phyloP scores from a whole-genome alignment of 805 yeast genomes.

The Kodamaea sagamina region DNA sequence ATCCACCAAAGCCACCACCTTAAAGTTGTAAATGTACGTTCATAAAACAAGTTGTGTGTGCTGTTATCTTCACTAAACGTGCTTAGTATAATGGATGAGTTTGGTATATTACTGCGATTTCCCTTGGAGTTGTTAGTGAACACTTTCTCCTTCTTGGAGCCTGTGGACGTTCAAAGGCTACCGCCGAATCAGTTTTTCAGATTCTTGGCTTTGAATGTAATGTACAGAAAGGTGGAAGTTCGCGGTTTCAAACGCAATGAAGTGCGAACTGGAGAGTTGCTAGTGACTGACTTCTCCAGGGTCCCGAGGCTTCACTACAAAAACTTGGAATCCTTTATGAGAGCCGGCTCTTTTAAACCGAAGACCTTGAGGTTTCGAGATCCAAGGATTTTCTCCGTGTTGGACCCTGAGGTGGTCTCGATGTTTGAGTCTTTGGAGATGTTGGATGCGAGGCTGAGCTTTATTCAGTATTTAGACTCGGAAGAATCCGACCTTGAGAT shows the following conservation, averaged over 20 bases:
- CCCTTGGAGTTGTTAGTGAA: slow-evolving; percentile 2
- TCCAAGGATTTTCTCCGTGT: background rate
- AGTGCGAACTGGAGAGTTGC: background rate
- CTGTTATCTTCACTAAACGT: no score
- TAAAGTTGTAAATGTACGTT: background rate
- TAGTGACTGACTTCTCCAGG: background rate
- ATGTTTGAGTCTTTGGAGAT: background rate
- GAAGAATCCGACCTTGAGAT: background rate
- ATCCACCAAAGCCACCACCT: background rate
- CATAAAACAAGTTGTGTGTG: background rate
- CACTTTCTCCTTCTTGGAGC: slow-evolving; percentile 4
- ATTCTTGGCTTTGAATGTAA: background rate
- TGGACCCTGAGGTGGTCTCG: background rate
- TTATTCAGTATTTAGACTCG: background rate
- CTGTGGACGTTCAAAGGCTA: slow-evolving; percentile 4
- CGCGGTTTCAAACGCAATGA: background rate
- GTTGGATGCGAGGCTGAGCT: background rate
- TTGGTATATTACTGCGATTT: slow-evolving; percentile 1
- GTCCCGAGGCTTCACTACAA: background rate
- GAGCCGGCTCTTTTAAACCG: background rate
- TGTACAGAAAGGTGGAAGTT: slow-evolving; percentile 2
- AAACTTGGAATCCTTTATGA: background rate
- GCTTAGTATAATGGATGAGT: background rate
- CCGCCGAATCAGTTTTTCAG: slow-evolving; percentile 6
- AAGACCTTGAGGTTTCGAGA: background rate